These are phyloP conservation scores for Kwoniella bestiolae DNA, from an alignment of 768 basidiomycete species.

Conservation along the genomic window DNA sequence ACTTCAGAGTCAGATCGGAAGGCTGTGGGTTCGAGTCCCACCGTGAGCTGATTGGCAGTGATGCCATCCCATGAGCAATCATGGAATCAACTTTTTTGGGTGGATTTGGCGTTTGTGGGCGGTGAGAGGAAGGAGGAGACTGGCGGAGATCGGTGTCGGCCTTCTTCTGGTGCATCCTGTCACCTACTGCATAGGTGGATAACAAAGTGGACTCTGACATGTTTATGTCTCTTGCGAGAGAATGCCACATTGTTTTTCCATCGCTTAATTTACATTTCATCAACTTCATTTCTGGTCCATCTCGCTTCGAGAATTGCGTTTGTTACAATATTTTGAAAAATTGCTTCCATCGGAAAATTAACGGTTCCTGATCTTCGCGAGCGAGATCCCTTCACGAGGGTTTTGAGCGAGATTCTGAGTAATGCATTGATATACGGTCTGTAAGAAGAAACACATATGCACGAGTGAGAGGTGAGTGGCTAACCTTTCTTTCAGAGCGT, in stretches of 20 bases:
- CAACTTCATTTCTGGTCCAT: no score
- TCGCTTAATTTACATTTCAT: not conserved
- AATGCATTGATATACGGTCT: no score
- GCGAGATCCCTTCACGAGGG: not conserved
- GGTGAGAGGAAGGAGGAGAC: not conserved
- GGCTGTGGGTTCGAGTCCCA: slow-evolving; percentile 5
- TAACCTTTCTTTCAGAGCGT: no score
- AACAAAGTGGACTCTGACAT: no score
- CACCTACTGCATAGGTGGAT: no score
- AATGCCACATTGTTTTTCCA: no score
- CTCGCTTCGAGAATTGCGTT: not conserved
- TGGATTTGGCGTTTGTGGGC: not conserved
- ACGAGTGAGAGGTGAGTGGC: no score
- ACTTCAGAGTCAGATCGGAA: slow-evolving; percentile 4
- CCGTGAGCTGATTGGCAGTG: not conserved
- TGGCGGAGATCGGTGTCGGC: no score
- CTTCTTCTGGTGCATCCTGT: no score
- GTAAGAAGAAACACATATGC: no score
- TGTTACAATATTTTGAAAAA: not conserved
- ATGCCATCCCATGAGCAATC: not conserved
- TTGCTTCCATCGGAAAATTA: not conserved
- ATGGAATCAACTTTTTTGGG: not conserved
- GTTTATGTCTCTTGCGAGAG: no score
- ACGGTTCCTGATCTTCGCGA: not conserved
- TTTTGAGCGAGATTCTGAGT: not conserved